Base-by-base conservation (phyloP, 768 basidiomycete genomes). In the Arthromyces matolae region DNA sequence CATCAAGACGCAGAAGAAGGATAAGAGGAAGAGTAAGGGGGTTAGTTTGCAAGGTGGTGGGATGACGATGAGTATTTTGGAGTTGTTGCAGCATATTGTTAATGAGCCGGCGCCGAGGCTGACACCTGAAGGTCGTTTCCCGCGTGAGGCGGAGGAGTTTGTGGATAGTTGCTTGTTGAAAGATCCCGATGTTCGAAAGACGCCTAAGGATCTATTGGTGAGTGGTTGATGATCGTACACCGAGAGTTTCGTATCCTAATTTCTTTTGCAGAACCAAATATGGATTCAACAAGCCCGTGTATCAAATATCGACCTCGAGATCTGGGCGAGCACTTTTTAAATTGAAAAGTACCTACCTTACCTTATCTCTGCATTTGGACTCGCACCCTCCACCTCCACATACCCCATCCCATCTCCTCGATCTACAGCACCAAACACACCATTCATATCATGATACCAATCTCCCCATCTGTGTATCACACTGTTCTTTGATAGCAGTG, bases 51-150 rank as follows among this genome's bases (percentile, higher is more conserved):
- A 94, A 63, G 95, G 95, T 29, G 90, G 92, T 1, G 89, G 88
- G 24, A 93, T 92, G 87, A 96, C 93, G 55, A 97, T 99, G 94
- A 90, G 87, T 60, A 98, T 99, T 66, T 70, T 99, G 55, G 96
- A 99, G 70, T 67, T 99, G 43, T 71, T 99, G 52, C 96, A 98
- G 63, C 93, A 97, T 64, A 98, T 99, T 58, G 96, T 99, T 43
- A 97, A 98, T 62, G 96, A 98, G 70, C 93, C 95, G 49, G 95
- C 96, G 22, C 96, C 96, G 33, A 76, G 80, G 61, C 67, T 99
- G 55, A 84, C 84, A 9, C 81, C 83, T 1, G 83, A 87, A 49
- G 85, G 84, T 28, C 77, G 74, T 34, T 79, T 72, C 75, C 86
- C 89, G 3, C 65, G 66, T 44, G 80, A 85, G 61, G 87, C 89